Conservation (phyloP, 1,284 basidiomycete genomes). For the Boletus semigastroideus region DNA sequence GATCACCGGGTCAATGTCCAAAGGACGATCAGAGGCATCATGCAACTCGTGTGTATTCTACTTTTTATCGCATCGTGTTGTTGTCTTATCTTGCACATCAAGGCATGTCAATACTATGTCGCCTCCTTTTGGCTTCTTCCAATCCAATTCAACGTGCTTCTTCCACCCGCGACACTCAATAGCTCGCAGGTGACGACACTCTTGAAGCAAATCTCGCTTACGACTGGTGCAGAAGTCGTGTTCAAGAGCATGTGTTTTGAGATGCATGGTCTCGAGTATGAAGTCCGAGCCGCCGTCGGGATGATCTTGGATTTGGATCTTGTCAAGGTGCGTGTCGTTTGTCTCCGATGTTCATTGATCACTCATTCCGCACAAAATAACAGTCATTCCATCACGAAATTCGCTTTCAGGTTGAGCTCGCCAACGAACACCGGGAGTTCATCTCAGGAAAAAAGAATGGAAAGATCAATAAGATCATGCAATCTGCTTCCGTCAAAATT, state of each 20-base stretch:
- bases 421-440: constrained; percentile 98
- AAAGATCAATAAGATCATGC: constrained; percentile 99
- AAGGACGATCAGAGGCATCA: constrained; percentile 91
- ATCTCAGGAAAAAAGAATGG: constrained; percentile 98
- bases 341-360: background rate
- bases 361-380: constrained; percentile 1
- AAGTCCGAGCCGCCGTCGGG: constrained; percentile 84
- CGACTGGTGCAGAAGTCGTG: constrained; percentile 91
- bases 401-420: constrained; percentile 97
- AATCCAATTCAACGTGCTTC: constrained; percentile 88
- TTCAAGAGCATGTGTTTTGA: constrained; percentile 99
- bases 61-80: constrained; percentile 10
- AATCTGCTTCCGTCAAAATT: constrained; percentile 94
- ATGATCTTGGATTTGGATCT: constrained; percentile 91
- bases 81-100: constrained; percentile 3
- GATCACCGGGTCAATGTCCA: constrained; percentile 96
- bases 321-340: constrained; percentile 66
- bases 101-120: constrained; percentile 96
- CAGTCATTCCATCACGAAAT: constrained; percentile 96
- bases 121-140: constrained; percentile 96
- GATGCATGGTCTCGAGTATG: constrained; percentile 93
- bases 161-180: constrained; percentile 82
- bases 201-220: constrained; percentile 83
- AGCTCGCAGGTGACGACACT: constrained; percentile 82
- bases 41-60: constrained; percentile 77